These are phyloP conservation scores for Colletotrichum filicis DNA, from an alignment of 2,329 filamentous ascomycete species.

Conservation along the genomic window DNA sequence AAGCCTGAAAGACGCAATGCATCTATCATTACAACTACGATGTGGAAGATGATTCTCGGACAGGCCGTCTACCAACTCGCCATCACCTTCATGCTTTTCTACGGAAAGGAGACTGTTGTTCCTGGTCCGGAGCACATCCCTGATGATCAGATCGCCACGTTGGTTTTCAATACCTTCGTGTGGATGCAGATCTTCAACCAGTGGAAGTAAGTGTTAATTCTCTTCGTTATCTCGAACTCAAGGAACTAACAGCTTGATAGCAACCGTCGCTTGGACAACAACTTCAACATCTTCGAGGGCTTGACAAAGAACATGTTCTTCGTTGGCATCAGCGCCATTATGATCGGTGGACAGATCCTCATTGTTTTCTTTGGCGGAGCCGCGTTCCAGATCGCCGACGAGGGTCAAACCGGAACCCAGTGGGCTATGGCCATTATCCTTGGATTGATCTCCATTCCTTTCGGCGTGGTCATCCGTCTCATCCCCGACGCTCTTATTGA, in stretches of 20 bases:
- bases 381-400: conserved; percentile 78
- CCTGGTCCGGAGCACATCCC: conserved; percentile 31
- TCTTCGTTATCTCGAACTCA: conserved; percentile 13
- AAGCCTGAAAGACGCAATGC: conserved; percentile 71
- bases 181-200: conserved; percentile 99
- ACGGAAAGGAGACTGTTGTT: conserved; percentile 63
- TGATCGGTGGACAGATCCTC: conserved; percentile 89
- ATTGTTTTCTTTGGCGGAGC: conserved; percentile 88
- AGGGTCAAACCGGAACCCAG: conserved; percentile 74
- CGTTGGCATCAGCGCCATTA: conserved; percentile 83
- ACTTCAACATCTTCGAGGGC: conserved; percentile 95
- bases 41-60: conserved; percentile 99
- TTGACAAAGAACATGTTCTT: conserved; percentile 90
- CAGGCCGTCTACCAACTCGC: conserved; percentile 91
- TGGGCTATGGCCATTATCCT: conserved; percentile 91
- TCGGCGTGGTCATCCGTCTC: conserved; percentile 83
- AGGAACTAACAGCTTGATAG: conserved; percentile 48
- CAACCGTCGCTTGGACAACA: conserved; percentile 93
- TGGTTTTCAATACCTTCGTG: conserved; percentile 98
- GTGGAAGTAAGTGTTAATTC: conserved; percentile 76
- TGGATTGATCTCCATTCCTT: conserved; percentile 84
- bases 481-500: conserved; percentile 79
- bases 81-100: conserved; percentile 84
- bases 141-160: conserved; percentile 71
- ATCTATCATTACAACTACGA: conserved; percentile 82